These are phyloP conservation scores for Musa balbisiana DNA, from an alignment of 202 grass and related monocot species.

Conservation along the genomic window DNA sequence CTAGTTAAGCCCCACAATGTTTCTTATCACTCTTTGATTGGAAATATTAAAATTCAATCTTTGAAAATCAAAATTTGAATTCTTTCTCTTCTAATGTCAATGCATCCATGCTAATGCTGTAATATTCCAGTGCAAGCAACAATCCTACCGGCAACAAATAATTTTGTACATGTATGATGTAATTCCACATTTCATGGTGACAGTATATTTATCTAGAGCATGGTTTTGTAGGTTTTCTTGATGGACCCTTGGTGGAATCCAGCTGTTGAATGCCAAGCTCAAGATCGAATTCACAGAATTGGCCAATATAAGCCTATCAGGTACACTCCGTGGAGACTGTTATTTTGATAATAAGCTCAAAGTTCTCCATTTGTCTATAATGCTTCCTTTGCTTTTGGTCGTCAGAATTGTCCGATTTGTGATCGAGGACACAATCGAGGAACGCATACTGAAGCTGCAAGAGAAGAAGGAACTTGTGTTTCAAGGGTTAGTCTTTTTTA, in stretches of 20 bases:
- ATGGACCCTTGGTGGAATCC: constrained; percentile 99
- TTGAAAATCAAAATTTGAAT: too few relatives aligned
- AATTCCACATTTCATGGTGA: neutral
- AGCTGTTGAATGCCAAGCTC: constrained; percentile 80
- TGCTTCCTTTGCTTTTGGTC: neutral
- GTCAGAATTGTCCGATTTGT: constrained; percentile 77
- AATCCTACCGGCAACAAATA: too few relatives aligned
- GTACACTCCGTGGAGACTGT: constrained; percentile 14
- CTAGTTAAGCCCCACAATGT: neutral
- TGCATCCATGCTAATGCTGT: too few relatives aligned
- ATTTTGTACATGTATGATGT: neutral
- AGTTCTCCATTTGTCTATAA: constrained; percentile 8
- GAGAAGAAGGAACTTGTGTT: constrained; percentile 89
- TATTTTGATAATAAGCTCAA: neutral
- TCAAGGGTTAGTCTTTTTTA: constrained; percentile 52
- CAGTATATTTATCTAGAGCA: neutral
- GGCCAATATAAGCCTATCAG: constrained; percentile 98
- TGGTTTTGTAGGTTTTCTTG: constrained; percentile 65
- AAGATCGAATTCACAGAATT: constrained; percentile 94
- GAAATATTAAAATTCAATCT: too few relatives aligned
- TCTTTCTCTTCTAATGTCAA: too few relatives aligned
- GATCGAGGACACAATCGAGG: constrained; percentile 65
- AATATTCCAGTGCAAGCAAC: too few relatives aligned
- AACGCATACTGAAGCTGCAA: constrained; percentile 78
- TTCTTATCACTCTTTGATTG: neutral